Evolutionary conservation across 192 early-diverging fungal species (phyloP).

Genomic region (Piromyces finnis): DNA sequence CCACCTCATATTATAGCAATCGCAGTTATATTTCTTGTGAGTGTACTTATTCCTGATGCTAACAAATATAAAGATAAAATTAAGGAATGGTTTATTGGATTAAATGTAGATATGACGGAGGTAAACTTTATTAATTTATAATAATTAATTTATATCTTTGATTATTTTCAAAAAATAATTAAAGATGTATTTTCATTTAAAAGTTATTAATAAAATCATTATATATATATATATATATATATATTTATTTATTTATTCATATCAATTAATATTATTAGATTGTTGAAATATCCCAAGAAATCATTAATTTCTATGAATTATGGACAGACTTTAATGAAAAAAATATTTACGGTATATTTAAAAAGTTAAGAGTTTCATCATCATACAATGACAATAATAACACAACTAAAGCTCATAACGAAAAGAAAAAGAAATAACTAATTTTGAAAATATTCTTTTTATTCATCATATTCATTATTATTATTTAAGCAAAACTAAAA

Average conservation of each 20-base stretch:
- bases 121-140: conserved; percentile 6
- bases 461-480: no score
- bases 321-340: conserved; percentile 32
- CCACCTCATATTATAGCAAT: conserved; percentile 80
- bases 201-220: no score
- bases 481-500: no score
- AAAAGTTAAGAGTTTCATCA: not conserved
- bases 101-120: conserved; percentile 64
- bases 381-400: not conserved
- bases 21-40: conserved; percentile 52
- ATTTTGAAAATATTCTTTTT: no score
- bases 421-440: not conserved
- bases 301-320: conserved; percentile 46
- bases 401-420: not conserved
- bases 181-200: no score
- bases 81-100: conserved; percentile 54
- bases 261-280: conserved; percentile 13
- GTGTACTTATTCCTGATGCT: conserved; percentile 7
- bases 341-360: not conserved
- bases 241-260: no score
- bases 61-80: conserved; percentile 11
- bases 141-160: not conserved
- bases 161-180: not conserved
- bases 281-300: conserved; percentile 55
- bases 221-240: no score